A percentile compares a stretch with the other conserved stretches of the same genome.
phyloP scores from a whole-genome alignment of 2,329 filamentous ascomycete species.

The Fusarium secorum region DNA sequence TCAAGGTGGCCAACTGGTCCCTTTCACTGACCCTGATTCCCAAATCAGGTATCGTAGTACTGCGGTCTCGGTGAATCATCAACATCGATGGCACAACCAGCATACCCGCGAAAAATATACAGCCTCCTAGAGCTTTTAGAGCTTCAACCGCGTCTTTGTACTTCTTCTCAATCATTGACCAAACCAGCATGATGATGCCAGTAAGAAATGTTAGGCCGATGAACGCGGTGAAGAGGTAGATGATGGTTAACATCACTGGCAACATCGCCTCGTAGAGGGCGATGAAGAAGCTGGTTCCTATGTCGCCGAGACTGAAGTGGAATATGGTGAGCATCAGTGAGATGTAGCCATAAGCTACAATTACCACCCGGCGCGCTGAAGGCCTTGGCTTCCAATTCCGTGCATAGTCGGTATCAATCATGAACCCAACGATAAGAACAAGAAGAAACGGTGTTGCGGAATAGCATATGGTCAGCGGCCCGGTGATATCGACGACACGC shows the following conservation, averaged over 20 bases:
- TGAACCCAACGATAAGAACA: neutral
- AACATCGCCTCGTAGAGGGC: neutral
- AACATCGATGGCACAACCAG: neutral
- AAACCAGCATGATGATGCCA: neutral
- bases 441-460: neutral
- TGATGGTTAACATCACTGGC: neutral
- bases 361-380: neutral
- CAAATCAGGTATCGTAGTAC: neutral
- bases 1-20: conserved; percentile 11
- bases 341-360: neutral
- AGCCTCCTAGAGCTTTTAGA: neutral
- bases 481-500: neutral
- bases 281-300: neutral
- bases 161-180: neutral
- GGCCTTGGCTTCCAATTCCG: neutral
- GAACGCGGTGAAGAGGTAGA: neutral
- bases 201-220: neutral
- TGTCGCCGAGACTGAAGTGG: neutral
- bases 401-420: neutral
- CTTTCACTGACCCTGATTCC: neutral
- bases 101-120: neutral
- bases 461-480: neutral
- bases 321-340: neutral
- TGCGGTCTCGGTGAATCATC: neutral
- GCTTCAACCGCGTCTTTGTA: neutral